A percentile compares a stretch with the other conserved stretches of the same genome.
Evolutionary conservation across 805 yeast species (phyloP).

Genomic region (Zygotorulaspora sp.): DNA sequence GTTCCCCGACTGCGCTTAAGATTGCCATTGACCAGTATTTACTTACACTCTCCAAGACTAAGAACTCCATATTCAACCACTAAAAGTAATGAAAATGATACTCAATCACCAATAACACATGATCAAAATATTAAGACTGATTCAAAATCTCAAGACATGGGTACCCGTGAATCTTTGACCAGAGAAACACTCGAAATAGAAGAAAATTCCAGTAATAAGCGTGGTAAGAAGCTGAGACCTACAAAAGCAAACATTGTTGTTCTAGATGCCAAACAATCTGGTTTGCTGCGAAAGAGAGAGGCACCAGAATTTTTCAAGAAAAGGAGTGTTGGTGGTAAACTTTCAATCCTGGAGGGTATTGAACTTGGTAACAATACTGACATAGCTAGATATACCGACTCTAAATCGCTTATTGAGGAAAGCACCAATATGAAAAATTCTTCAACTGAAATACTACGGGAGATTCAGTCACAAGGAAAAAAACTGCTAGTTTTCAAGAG

Average conservation of each 20-base stretch:
- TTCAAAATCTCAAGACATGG: no score
- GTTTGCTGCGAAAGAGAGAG: constrained; percentile 17
- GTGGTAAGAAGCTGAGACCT: constrained; percentile 33
- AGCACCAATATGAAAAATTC: not conserved
- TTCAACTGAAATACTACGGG: constrained; percentile 14
- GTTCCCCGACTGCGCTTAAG: constrained; percentile 6
- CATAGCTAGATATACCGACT: constrained; percentile 2
- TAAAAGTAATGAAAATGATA: not conserved
- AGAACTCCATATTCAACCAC: not conserved
- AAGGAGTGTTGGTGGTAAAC: constrained; percentile 6
- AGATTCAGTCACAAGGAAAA: constrained; percentile 22
- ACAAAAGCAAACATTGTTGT: constrained; percentile 27
- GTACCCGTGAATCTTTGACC: no score
- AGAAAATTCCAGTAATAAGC: no score
- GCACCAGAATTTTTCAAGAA: constrained; percentile 15
- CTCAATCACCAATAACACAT: no score
- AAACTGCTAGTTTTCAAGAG: constrained; percentile 24
- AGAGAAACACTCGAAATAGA: no score
- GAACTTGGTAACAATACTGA: constrained; percentile 15
- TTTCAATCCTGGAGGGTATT: constrained; percentile 31
- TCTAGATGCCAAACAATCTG: constrained; percentile 28
- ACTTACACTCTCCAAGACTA: not conserved
- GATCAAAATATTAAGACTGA: no score
- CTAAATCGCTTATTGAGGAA: not conserved
- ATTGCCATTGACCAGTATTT: not conserved